Base-by-base conservation (phyloP, 108 stramenopile species). In the Cyclotella cryptica region DNA sequence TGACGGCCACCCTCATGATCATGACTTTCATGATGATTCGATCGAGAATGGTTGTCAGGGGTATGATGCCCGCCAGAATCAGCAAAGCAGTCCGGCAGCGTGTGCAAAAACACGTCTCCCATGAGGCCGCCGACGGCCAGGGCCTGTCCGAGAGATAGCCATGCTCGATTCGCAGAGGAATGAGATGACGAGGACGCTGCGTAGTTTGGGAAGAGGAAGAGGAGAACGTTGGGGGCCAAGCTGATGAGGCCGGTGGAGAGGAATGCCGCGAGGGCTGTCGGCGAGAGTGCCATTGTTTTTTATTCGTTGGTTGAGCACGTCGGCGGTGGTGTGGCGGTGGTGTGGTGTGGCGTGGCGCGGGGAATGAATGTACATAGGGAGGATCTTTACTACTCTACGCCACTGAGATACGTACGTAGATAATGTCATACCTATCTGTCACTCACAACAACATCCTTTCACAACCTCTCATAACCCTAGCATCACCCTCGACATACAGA, bases 21-120 rank as follows among this genome's bases (percentile, higher is more conserved):
- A 27, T 66, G 21, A 66, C 27, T 28, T 27, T 60, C 26, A 63
- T 58, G 24, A 68, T 55, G 30, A 7, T 77, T n/a, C 10, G 49
- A 30, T 44, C 52, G 59, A 21, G 18, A 26, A 18, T 69, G 44
- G 27, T 44, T 0, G 17, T 47, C 22, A 46, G 66, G 51, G 27
- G 15, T 12, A 52, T 69, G 47, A 22, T 26, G 14, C 47, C 44
- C 67, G 55, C 63, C 30, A 17, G 75, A 62, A 39, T 77, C 84
- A 19, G 62, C 80, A 42, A 75, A 77, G 17, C 85, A 86, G 80
- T 92, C 89, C 4, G 91, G 92, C 12, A 96, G 47, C 1, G 88
- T 90, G 68, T 96, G 94, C 39, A 96, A 72, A 85, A 96, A 95
- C 22, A 93, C 92, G 80, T 96, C 94, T 19, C 94, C 94, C 61